Evolutionary conservation across 805 yeast genomes (phyloP).

Genomic region (Schwanniomyces yamadae): DNA sequence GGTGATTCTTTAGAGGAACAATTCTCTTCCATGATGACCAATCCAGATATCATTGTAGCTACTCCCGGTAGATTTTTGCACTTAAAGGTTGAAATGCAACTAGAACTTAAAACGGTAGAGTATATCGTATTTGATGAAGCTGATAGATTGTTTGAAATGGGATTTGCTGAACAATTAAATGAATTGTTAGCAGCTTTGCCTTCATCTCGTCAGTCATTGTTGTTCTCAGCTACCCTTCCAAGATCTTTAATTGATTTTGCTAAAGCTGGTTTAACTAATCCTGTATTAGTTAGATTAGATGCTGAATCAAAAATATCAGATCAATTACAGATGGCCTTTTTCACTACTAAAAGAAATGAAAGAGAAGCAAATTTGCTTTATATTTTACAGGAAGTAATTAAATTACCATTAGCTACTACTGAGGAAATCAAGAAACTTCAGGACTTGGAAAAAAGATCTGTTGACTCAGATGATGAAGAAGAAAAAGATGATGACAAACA

Average conservation of each 20-base stretch:
- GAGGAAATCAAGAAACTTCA: constrained; percentile 61
- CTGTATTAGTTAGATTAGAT: constrained; percentile 88
- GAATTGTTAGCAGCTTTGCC: constrained; percentile 86
- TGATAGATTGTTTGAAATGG: constrained; percentile 94
- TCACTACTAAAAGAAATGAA: constrained; percentile 78
- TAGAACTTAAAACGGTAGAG: constrained; percentile 80
- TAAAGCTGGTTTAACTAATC: constrained; percentile 91
- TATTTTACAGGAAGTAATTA: constrained; percentile 78
- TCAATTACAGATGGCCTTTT: constrained; percentile 83
- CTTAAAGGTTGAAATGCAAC: constrained; percentile 90
- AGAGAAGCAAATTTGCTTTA: constrained; percentile 83
- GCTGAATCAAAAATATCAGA: constrained; percentile 90
- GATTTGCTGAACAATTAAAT: constrained; percentile 89
- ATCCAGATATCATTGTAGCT: constrained; percentile 93
- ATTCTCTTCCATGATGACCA: constrained; percentile 85
- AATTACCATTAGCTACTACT: constrained; percentile 74
- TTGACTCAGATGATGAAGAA: constrained; percentile 54
- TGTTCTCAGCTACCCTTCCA: constrained; percentile 95
- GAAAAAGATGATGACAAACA: constrained; percentile 41
- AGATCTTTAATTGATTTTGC: constrained; percentile 92
- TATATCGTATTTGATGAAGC: constrained; percentile 97
- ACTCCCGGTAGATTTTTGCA: constrained; percentile 98
- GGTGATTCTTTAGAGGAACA: constrained; percentile 99
- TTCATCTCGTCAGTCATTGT: constrained; percentile 75
- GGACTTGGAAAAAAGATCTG: constrained; percentile 45